Percentiles rank a stretch among this genome's conserved stretches.
Evolutionary conservation across 805 yeast genomes (phyloP).

Genomic region (Ogataea glucozyma): DNA sequence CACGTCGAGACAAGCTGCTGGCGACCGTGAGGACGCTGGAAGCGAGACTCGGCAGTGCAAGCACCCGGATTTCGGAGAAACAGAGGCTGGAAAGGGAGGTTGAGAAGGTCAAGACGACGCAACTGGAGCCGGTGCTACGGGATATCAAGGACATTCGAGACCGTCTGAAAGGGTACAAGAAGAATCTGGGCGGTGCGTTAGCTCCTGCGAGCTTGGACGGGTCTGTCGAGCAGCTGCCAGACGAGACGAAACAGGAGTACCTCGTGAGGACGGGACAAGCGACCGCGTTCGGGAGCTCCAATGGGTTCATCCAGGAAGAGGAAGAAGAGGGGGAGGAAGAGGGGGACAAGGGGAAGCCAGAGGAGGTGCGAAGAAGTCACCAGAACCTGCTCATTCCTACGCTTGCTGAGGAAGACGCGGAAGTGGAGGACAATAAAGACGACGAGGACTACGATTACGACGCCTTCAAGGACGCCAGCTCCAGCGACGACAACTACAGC

Average conservation of each 20-base stretch:
- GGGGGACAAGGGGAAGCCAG: constrained; percentile 27
- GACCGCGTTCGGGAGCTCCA: constrained; percentile 84
- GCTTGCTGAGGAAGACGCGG: constrained; percentile 29
- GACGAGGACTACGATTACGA: constrained; percentile 21
- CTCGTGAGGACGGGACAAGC: constrained; percentile 87
- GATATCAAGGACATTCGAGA: constrained; percentile 65
- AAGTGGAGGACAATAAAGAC: constrained; percentile 26
- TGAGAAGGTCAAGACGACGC: constrained; percentile 46
- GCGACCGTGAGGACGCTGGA: constrained; percentile 49
- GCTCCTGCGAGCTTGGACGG: constrained; percentile 21
- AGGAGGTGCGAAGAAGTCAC: too few species aligned
- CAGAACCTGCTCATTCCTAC: constrained; percentile 54
- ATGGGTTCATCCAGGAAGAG: constrained; percentile 53
- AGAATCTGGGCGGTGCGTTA: constrained; percentile 8
- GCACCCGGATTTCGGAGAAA: constrained; percentile 65
- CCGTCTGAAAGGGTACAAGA: constrained; percentile 36
- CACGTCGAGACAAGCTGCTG: constrained; percentile 44
- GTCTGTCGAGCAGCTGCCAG: constrained; percentile 49
- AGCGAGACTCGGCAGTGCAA: constrained; percentile 48
- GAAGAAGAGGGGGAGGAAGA: constrained; percentile 31
- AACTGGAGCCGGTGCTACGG: constrained; percentile 50
- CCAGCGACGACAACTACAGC: not conserved
- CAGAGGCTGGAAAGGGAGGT: constrained; percentile 57
- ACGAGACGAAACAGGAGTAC: constrained; percentile 79
- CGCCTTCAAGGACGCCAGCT: constrained; percentile 2